These are phyloP conservation scores for Rhizopogon salebrosus DNA, from an alignment of 768 basidiomycete genomes.

Conservation along the genomic window DNA sequence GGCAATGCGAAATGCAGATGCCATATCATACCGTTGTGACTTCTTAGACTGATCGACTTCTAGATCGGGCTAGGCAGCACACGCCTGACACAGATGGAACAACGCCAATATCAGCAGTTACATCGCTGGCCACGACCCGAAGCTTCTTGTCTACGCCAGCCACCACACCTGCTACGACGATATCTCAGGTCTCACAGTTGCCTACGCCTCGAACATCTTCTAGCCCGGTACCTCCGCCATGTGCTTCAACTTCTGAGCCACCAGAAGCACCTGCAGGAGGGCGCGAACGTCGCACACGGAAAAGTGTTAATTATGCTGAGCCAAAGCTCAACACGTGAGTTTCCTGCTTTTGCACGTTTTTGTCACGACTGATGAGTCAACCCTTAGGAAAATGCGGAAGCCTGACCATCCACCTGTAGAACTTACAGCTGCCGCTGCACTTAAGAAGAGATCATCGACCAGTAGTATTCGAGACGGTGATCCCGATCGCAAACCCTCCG, in stretches of 20 bases:
- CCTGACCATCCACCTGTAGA: slow-evolving; percentile 51
- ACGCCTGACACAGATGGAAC: slow-evolving; percentile 32
- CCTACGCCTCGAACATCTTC: slow-evolving; percentile 49
- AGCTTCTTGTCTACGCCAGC: slow-evolving; percentile 38
- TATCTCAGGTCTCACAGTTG: slow-evolving; percentile 30
- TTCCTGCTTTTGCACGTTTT: neutral
- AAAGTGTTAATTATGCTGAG: slow-evolving; percentile 83
- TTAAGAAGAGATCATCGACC: slow-evolving; percentile 41
- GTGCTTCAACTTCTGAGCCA: slow-evolving; percentile 29
- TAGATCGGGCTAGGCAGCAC: slow-evolving; percentile 32
- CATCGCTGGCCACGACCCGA: slow-evolving; percentile 30
- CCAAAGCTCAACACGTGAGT: slow-evolving; percentile 85
- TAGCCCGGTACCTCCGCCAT: slow-evolving; percentile 34
- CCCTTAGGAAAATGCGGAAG: slow-evolving; percentile 80
- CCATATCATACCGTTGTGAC: neutral
- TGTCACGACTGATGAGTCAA: slow-evolving; percentile 5
- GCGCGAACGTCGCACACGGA: slow-evolving; percentile 56
- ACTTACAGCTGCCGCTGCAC: slow-evolving; percentile 21
- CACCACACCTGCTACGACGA: slow-evolving; percentile 34
- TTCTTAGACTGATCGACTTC: slow-evolving; percentile 12
- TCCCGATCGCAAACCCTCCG: slow-evolving; percentile 33
- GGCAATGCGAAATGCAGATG: neutral
- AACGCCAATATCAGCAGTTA: slow-evolving; percentile 29
- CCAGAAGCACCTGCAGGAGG: slow-evolving; percentile 25
- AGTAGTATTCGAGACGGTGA: slow-evolving; percentile 31